Conservation (phyloP, 371 early-diverging fungal genomes). For the Sanchytrium tribonematis region DNA sequence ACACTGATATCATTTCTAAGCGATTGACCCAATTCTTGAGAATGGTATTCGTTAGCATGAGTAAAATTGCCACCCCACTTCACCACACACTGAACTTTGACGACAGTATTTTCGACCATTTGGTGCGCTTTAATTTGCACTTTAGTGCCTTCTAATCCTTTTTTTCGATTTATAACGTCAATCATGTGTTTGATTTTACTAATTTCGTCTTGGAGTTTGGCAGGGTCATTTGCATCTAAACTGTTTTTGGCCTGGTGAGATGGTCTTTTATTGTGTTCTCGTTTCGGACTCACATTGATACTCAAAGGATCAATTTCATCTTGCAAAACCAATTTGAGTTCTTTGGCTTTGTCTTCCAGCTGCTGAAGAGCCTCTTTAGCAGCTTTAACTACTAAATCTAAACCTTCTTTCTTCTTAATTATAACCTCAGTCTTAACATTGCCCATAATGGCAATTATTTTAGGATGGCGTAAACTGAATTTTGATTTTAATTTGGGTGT, state of each 20-base stretch:
- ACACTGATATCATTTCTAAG: conserved; percentile 65
- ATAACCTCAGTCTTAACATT: conserved; percentile 50
- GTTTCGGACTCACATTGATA: background rate
- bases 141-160: conserved; percentile 57
- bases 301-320: background rate
- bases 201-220: background rate
- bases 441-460: background rate
- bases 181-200: conserved; percentile 27
- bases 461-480: conserved; percentile 20
- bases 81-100: conserved; percentile 58
- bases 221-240: background rate
- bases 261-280: no score
- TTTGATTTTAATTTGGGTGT: conserved; percentile 92
- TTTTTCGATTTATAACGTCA: conserved; percentile 46
- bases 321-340: background rate
- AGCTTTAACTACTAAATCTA: conserved; percentile 32
- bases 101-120: conserved; percentile 25
- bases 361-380: conserved; percentile 19
- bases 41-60: conserved; percentile 71
- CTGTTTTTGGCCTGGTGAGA: background rate
- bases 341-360: background rate
- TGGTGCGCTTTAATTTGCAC: conserved; percentile 62
- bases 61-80: conserved; percentile 86
- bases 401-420: conserved; percentile 36
- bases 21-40: conserved; percentile 66